These are phyloP conservation scores for Cudoniella acicularis DNA, from an alignment of 495 filamentous ascomycete genomes.

Conservation along the genomic window DNA sequence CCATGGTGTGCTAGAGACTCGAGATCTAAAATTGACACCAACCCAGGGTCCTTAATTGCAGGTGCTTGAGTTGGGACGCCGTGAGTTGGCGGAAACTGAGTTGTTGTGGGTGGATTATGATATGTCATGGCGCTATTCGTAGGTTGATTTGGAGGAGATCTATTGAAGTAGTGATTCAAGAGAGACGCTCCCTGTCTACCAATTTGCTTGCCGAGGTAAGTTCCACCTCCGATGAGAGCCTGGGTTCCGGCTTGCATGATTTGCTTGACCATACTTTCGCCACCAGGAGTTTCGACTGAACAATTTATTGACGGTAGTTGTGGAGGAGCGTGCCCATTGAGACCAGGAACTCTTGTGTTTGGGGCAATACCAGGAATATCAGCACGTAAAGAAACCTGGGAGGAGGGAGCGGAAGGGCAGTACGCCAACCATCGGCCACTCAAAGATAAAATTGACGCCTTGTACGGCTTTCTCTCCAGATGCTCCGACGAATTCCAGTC, in stretches of 20 bases:
- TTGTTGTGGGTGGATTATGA: conserved; percentile 24
- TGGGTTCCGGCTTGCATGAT: conserved; percentile 85
- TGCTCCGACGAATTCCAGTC: conserved; percentile 43
- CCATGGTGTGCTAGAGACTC: conserved; percentile 52
- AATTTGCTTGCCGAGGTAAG: conserved; percentile 72
- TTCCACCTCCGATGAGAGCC: conserved; percentile 82
- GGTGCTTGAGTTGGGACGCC: conserved; percentile 42
- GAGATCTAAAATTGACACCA: conserved; percentile 83
- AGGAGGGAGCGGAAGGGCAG: conserved; percentile 69
- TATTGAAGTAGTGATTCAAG: conserved; percentile 88
- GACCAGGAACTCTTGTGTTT: conserved; percentile 45
- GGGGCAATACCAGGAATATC: conserved; percentile 37
- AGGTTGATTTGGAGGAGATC: conserved; percentile 33
- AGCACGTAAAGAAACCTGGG: conserved; percentile 64
- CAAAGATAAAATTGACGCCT: conserved; percentile 62
- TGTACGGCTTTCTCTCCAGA: conserved; percentile 36
- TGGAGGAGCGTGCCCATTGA: conserved; percentile 68
- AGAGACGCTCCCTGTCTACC: conserved; percentile 68
- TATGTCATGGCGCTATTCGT: conserved; percentile 3
- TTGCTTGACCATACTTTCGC: conserved; percentile 78
- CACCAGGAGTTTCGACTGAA: conserved; percentile 71
- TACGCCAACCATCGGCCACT: conserved; percentile 82
- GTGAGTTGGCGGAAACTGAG: conserved; percentile 77
- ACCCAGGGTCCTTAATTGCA: conserved; percentile 60
- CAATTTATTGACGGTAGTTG: conserved; percentile 72